Percentiles rank a stretch among this genome's conserved stretches.
Evolutionary conservation across 2,329 filamentous ascomycete genomes (phyloP).

Genomic region (Diplodia scrobiculata): DNA sequence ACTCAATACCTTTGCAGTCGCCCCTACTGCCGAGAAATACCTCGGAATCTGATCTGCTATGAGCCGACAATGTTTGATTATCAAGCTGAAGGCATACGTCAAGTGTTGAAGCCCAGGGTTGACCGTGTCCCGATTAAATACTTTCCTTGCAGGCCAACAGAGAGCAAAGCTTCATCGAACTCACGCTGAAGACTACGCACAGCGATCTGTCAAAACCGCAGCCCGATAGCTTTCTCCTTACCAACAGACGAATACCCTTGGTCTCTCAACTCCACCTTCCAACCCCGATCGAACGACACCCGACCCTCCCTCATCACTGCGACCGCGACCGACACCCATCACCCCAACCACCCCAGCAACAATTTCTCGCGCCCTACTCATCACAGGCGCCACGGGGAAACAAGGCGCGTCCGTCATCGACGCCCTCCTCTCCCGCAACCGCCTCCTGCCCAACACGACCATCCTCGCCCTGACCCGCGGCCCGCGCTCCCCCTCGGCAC

Average conservation of each 20-base stretch:
- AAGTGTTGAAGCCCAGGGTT: not conserved
- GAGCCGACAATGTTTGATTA: not conserved
- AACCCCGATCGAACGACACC: not conserved
- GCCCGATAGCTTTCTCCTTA: not conserved
- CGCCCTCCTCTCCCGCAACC: slow-evolving; percentile 41
- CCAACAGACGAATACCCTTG: not conserved
- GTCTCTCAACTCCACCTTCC: not conserved
- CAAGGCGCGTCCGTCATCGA: slow-evolving; percentile 48
- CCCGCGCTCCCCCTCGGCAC: slow-evolving; percentile 51
- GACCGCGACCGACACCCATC: not conserved
- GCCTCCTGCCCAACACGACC: slow-evolving; percentile 44
- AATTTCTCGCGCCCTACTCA: slow-evolving; percentile 42
- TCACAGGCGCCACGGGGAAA: slow-evolving; percentile 52
- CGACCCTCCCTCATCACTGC: not conserved
- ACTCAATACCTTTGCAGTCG: too few species aligned
- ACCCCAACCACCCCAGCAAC: not conserved
- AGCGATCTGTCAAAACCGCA: not conserved
- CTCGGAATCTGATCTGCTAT: not conserved
- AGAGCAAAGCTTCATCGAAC: not conserved
- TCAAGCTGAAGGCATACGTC: not conserved
- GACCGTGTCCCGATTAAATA: not conserved
- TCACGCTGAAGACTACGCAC: not conserved
- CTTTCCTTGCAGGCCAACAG: not conserved
- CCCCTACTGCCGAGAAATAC: not conserved
- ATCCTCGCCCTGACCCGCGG: slow-evolving; percentile 62